Base-by-base conservation (phyloP, 2,329 filamentous ascomycete species). In the Hypomyces perniciosus region DNA sequence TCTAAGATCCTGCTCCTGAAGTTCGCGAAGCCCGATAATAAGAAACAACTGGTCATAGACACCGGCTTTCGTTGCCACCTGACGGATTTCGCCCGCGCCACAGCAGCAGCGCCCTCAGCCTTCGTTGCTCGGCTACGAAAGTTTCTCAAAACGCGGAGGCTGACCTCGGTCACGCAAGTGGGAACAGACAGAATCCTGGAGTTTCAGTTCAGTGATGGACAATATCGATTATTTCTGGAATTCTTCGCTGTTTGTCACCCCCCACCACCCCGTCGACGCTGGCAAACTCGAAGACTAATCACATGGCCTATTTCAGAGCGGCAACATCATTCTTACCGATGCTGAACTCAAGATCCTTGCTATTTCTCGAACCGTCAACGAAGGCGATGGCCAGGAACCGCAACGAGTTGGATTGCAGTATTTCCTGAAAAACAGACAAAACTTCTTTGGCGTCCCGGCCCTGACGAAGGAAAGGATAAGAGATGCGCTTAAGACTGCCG, bases 1-100 rank as follows among this genome's bases (percentile, higher is more conserved):
- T 90, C 90, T 57, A 90, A 92, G 65, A 96, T 97, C 64, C 89
- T 97, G 64, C 84, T 97, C 28, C 80, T 99, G 69, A 97, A 96
- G 66, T 93, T 99, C 65, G 84, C 90, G 50, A 95, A 93, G 67
- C 90, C 92, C 40, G 85, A 92, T 63, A 80, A 85, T 59, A 90
- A 91, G 69, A 86, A 93, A 65, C 92, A 97, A 67, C 78, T 99
- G 29, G 77, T 99, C 46, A 83, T 99, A 61, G 93, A 99, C 67
- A 93, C 89, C 1, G 93, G 93, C 30, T 99, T 99, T 69, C 90
- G 93, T 65, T 95, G 90, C 68, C 93, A 99, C 66, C 77, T 97
- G 52, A 97, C 93, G 31, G 84, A 86, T 60, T 99, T 96, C 73
- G 83, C 88, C 29, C 87, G 93, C 57, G 86, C 90, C 1, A 92